Conservation (phyloP, 495 filamentous ascomycete species). For the Penicillium angulare region DNA sequence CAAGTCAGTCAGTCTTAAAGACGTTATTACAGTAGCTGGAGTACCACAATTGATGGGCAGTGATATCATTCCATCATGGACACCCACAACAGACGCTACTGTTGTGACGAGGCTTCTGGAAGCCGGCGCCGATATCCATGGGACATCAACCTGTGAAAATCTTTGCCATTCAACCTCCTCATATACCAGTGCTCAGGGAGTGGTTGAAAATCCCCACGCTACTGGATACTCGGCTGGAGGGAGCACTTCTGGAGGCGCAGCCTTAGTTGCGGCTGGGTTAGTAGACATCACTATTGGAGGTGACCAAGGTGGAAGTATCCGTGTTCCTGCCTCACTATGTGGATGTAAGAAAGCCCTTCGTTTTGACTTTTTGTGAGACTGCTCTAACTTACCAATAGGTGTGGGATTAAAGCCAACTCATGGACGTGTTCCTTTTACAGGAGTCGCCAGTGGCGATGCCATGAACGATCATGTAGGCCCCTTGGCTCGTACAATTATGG, state of each 20-base stretch:
- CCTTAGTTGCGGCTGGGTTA: conserved; percentile 47
- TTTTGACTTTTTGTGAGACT: background rate
- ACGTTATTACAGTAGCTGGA: conserved; percentile 39
- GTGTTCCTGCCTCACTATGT: conserved; percentile 51
- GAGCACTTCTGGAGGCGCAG: conserved; percentile 55
- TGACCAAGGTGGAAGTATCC: conserved; percentile 61
- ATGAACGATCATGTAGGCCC: conserved; percentile 49
- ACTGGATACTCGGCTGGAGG: conserved; percentile 54
- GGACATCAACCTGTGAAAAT: conserved; percentile 49
- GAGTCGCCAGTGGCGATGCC: conserved; percentile 44
- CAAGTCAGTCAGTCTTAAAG: conserved; percentile 70
- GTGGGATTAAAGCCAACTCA: conserved; percentile 50
- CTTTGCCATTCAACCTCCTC: conserved; percentile 42
- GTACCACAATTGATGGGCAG: conserved; percentile 39
- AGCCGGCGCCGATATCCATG: conserved; percentile 41
- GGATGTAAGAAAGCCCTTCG: conserved; percentile 27
- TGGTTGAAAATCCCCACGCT: conserved; percentile 49
- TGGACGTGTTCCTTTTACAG: conserved; percentile 53
- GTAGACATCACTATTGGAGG: conserved; percentile 58
- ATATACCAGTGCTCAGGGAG: conserved; percentile 48
- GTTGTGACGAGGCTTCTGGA: conserved; percentile 48
- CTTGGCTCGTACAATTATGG: conserved; percentile 48
- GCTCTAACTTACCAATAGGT: conserved; percentile 20
- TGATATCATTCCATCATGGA: conserved; percentile 38
- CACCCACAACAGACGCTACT: conserved; percentile 42